A percentile compares a stretch with the other conserved stretches of the same genome.
These are phyloP conservation scores for Arthrobotrys musiformis DNA, from an alignment of 2,329 filamentous ascomycete species.

Conservation along the genomic window DNA sequence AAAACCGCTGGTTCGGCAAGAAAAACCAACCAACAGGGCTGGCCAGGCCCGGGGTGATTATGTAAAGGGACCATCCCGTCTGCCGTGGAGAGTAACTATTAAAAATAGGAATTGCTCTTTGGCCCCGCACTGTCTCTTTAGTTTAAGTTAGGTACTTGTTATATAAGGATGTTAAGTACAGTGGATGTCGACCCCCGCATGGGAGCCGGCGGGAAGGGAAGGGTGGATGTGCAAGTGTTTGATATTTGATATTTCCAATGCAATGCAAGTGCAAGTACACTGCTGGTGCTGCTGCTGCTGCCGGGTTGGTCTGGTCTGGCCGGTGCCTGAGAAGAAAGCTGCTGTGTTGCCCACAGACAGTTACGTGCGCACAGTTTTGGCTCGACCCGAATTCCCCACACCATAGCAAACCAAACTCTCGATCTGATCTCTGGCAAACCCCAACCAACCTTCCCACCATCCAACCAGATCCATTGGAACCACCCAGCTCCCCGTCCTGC, in stretches of 20 bases:
- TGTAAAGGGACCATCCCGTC: conserved; percentile 26
- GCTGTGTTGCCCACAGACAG: conserved; percentile 13
- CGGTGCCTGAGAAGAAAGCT: not conserved
- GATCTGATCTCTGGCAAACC: not conserved
- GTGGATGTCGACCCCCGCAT: not conserved
- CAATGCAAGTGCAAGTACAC: too few relatives aligned
- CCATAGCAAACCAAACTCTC: conserved; percentile 1
- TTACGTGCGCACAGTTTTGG: too few relatives aligned
- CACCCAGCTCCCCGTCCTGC: not conserved
- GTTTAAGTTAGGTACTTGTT: not conserved
- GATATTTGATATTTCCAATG: not conserved
- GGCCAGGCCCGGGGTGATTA: conserved; percentile 8
- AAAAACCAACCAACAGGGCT: conserved; percentile 5
- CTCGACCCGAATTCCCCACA: not conserved
- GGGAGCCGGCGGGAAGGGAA: not conserved
- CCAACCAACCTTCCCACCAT: not conserved
- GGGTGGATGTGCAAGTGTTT: not conserved
- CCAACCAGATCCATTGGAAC: not conserved
- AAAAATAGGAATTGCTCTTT: conserved; percentile 5
- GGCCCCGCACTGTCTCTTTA: not conserved
- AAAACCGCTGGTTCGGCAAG: conserved; percentile 7
- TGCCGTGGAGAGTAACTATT: conserved; percentile 14
- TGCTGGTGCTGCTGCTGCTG: too few relatives aligned
- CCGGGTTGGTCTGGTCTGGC: too few relatives aligned
- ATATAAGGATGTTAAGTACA: too few relatives aligned